Percentiles rank a stretch among this genome's conserved stretches.
Evolutionary conservation across 192 early-diverging fungal genomes (phyloP).

Genomic region (Spizellomyces sp.): DNA sequence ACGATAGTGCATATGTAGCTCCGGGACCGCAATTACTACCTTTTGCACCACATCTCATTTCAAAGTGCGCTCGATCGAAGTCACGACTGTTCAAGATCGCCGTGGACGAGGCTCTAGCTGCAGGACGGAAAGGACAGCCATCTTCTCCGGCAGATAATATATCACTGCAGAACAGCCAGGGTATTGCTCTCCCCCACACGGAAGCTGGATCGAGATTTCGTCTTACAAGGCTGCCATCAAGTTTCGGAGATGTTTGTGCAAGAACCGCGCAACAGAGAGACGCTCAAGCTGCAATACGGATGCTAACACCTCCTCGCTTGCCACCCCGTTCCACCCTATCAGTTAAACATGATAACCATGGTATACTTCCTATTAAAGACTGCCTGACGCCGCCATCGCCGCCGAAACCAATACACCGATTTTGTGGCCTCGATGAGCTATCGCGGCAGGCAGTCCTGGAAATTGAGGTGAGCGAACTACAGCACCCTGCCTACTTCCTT

Average conservation of each 20-base stretch:
- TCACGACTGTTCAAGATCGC: constrained; percentile 4
- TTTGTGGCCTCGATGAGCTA: background rate
- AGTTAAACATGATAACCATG: too few species aligned
- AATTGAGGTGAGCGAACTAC: constrained; percentile 3
- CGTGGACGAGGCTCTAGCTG: constrained; percentile 4
- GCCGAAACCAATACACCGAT: background rate
- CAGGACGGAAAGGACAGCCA: background rate
- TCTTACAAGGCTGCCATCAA: too few species aligned
- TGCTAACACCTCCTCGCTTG: too few species aligned
- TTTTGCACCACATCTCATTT: constrained; percentile 8
- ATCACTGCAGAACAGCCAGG: too few species aligned
- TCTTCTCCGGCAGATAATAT: too few species aligned
- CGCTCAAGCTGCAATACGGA: too few species aligned
- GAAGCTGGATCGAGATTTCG: too few species aligned
- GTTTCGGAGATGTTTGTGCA: too few species aligned
- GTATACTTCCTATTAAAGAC: background rate
- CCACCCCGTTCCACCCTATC: too few species aligned
- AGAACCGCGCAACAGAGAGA: too few species aligned
- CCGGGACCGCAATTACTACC: background rate
- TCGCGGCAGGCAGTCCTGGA: constrained; percentile 12
- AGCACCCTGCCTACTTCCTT: too few species aligned
- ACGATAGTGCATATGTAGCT: background rate
- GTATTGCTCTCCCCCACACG: too few species aligned
- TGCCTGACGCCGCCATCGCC: background rate
- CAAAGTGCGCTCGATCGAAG: constrained; percentile 2